Conservation (phyloP, 2,329 filamentous ascomycete genomes). For the Plectosphaerella cucumerina region DNA sequence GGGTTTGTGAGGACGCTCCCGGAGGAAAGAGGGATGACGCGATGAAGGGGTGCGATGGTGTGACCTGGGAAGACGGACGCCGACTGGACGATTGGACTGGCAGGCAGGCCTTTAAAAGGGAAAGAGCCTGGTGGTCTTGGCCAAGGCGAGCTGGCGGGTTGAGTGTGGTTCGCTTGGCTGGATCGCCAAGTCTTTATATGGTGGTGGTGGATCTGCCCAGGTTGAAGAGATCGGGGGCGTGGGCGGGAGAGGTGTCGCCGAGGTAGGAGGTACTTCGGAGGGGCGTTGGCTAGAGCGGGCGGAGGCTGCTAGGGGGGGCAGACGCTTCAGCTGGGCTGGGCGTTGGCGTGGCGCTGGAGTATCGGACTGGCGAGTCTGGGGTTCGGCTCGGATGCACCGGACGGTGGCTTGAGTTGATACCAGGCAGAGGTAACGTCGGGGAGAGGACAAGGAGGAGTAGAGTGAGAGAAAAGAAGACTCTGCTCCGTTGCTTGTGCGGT, state of each 20-base stretch:
- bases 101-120: neutral
- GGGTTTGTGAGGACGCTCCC: neutral
- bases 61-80: neutral
- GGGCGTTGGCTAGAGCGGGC: neutral
- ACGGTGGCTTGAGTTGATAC: too few relatives aligned
- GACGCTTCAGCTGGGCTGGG: neutral
- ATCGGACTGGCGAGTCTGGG: neutral
- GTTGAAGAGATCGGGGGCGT: neutral
- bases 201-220: conserved; percentile 1
- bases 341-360: neutral
- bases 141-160: neutral
- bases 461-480: too few relatives aligned
- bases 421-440: too few relatives aligned
- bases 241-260: neutral
- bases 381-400: too few relatives aligned
- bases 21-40: neutral
- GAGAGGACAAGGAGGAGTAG: too few relatives aligned
- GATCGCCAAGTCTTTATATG: conserved; percentile 2
- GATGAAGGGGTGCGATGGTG: conserved; percentile 1
- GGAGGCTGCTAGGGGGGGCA: neutral
- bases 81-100: neutral
- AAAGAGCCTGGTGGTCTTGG: neutral
- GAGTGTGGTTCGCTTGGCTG: neutral
- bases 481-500: too few relatives aligned
- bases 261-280: neutral